A percentile compares a stretch with the other conserved stretches of the same genome.
Evolutionary conservation across 257 asterid genomes (phyloP).

Genomic region (Lavandula angustifolia): DNA sequence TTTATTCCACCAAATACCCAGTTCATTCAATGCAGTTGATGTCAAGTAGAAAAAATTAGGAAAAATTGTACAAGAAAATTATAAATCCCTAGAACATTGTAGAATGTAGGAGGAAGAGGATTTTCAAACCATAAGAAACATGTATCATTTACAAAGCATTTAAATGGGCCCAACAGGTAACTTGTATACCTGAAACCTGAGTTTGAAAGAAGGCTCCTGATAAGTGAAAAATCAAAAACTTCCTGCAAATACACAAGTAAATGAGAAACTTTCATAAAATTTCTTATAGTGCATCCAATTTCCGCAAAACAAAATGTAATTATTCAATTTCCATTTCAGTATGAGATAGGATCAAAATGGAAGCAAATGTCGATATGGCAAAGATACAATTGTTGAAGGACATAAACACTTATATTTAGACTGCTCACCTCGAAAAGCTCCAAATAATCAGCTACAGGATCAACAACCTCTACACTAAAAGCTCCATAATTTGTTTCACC

Average conservation of each 20-base stretch:
- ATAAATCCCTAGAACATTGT: background rate
- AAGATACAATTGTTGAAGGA: background rate
- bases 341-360: background rate
- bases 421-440: conserved; percentile 90
- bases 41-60: background rate
- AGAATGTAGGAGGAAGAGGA: conserved; percentile 13
- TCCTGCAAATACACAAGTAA: conserved; percentile 52
- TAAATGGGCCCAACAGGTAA: background rate
- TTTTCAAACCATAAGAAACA: background rate
- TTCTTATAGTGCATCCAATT: background rate
- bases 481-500: conserved; percentile 63
- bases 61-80: background rate
- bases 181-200: conserved; percentile 74
- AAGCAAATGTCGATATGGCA: conserved; percentile 20
- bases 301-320: background rate
- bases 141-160: background rate
- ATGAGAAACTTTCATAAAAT: background rate
- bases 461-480: conserved; percentile 84
- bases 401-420: conserved; percentile 17
- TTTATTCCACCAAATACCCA: conserved; percentile 7
- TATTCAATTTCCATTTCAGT: background rate
- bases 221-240: conserved; percentile 87
- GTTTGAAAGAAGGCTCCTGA: conserved; percentile 66
- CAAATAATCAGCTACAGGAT: conserved; percentile 91
- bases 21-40: background rate